These are phyloP conservation scores for Lonicera japonica DNA, from an alignment of 129 eudicot species.

Conservation along the genomic window DNA sequence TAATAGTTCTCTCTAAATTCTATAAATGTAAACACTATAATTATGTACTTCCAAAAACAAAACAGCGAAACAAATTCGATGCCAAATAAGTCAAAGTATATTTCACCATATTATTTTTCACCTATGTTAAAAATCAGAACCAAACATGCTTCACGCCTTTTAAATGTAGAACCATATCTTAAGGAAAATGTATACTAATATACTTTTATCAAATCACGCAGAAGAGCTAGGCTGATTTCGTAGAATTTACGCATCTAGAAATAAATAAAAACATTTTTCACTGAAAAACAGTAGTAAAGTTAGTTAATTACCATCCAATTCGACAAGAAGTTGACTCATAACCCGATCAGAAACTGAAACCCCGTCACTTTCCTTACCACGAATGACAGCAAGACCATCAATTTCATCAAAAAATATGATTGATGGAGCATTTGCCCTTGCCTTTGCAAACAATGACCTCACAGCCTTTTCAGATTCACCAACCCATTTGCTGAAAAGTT, in stretches of 20 bases:
- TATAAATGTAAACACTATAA: no score
- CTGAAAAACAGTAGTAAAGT: neutral
- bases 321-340: constrained; percentile 94
- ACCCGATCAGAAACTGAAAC: constrained; percentile 94
- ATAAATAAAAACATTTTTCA: no score
- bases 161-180: no score
- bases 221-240: neutral
- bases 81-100: no score
- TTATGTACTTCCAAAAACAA: no score
- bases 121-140: no score
- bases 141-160: no score
- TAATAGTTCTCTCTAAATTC: no score
- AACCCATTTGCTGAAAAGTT: constrained; percentile 96
- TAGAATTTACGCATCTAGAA: neutral
- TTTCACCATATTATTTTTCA: no score
- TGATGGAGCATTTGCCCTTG: constrained; percentile 94
- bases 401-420: constrained; percentile 88
- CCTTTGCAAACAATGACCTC: constrained; percentile 81
- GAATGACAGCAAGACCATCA: constrained; percentile 78
- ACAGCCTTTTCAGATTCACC: constrained; percentile 99
- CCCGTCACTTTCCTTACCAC: constrained; percentile 91
- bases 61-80: no score
- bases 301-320: constrained; percentile 67
- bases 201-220: neutral
- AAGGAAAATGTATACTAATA: neutral